Evolutionary conservation across 768 basidiomycete genomes (phyloP), one percentile per base, ranked within the genome.

Genomic region (Agaricus blazei): DNA sequence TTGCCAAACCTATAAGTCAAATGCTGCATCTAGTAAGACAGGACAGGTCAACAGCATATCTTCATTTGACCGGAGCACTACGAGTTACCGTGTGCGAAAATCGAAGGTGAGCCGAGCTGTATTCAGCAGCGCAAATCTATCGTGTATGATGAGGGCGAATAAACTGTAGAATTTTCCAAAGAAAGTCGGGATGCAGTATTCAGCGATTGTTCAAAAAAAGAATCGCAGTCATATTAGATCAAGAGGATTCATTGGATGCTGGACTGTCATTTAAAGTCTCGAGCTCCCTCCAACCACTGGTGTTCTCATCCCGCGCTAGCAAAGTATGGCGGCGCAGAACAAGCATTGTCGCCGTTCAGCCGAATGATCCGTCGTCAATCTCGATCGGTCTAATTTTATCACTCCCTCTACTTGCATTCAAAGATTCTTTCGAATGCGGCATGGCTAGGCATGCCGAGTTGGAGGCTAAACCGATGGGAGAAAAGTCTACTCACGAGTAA

Each of bases 191-290:
- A 27, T 45, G 19, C 31, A 15, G 11, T 40, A 43, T 19, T 38
- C 41, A 57, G 42, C n/a, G 27, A 36, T 9, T 37, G 24, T 31
- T 27, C 19, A 19, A 19, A n/a, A n/a, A 48, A 28, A 28, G 15
- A 3, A 40, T 48, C 27, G 58, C 62, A 70, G 79, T 92, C 90
- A 91, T 85, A 91, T 92, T 92, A 92, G 90, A 92, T 92, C 90
- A 92, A 92, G 90, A 77, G 76, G 59, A 68, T 70, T 82, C 88
- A 84, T 40, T 12, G 84, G 77, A 75, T 70, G 67, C 77, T 85
- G 67, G 61, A 70, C 67, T 59, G 62, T 65, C 65, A 67, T 58
- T 45, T 2, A 7, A 67, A 48, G 50, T 57, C 59, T 60, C 58
- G 63, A 63, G 84, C 87, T 74, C 85, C 81, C 82, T 82, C 89